phyloP scores from a whole-genome alignment of 1,284 basidiomycete genomes.

The Trametes versicolor region DNA sequence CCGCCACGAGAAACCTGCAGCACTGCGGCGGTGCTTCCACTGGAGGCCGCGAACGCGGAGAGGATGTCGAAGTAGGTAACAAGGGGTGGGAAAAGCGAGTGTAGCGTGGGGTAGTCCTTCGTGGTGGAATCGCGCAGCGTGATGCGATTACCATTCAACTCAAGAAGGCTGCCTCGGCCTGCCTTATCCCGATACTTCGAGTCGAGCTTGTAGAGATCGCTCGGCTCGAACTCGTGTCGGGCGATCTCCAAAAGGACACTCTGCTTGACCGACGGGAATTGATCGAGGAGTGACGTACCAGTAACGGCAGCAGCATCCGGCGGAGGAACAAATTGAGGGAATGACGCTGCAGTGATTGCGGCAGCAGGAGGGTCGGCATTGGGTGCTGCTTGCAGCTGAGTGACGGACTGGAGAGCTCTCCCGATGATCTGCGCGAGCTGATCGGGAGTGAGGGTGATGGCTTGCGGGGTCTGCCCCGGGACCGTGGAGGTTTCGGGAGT shows the following conservation, averaged over 20 bases:
- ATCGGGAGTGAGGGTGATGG: too few species aligned
- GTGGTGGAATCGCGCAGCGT: constrained; percentile 1
- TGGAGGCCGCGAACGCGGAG: constrained; percentile 5
- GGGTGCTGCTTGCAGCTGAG: not conserved
- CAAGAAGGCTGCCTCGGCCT: not conserved
- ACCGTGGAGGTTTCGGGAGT: not conserved
- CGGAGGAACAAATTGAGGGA: constrained; percentile 11
- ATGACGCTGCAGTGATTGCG: not conserved
- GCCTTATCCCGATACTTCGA: not conserved
- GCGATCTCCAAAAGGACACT: constrained; percentile 13
- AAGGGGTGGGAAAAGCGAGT: constrained; percentile 6
- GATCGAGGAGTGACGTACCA: constrained; percentile 10
- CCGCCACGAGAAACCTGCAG: constrained; percentile 1
- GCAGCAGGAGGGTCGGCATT: too few species aligned
- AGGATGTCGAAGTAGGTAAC: constrained; percentile 15
- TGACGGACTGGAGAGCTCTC: not conserved
- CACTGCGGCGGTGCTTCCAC: not conserved
- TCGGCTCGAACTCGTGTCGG: constrained; percentile 8
- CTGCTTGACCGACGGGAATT: constrained; percentile 9
- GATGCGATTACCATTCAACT: not conserved
- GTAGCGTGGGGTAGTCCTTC: constrained; percentile 14
- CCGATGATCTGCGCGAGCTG: too few species aligned
- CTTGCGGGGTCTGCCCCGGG: too few species aligned
- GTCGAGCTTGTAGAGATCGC: constrained; percentile 13
- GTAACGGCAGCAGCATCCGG: not conserved